Evolutionary conservation across 176 grass and related monocot genomes (phyloP).

Genomic region (Oryza longistaminata): DNA sequence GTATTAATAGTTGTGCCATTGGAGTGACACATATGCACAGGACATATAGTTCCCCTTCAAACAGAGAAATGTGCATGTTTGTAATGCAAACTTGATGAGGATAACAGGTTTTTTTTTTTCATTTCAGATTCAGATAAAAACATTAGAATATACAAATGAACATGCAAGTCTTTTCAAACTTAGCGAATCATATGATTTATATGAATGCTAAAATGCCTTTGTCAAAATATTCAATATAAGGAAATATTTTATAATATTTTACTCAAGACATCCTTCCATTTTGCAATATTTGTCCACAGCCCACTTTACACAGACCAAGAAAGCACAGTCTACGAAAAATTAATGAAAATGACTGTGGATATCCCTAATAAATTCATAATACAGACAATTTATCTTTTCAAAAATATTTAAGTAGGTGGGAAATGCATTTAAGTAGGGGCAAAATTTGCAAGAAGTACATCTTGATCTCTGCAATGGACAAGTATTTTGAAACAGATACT

Average conservation of each 20-base stretch:
- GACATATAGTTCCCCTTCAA: background rate
- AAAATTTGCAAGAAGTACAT: background rate
- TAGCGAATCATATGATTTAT: background rate
- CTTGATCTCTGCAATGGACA: background rate
- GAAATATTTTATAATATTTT: background rate
- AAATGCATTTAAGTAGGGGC: background rate
- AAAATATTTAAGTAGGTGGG: background rate
- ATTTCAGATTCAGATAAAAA: background rate
- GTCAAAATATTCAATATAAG: background rate
- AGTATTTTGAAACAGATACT: background rate
- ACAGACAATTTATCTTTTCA: background rate
- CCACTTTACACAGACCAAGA: background rate
- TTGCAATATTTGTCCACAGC: background rate
- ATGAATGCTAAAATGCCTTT: background rate
- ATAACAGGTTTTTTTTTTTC: background rate
- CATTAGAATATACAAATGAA: conserved; percentile 9
- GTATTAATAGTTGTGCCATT: background rate
- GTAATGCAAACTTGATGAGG: background rate
- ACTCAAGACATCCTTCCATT: background rate
- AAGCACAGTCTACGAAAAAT: background rate
- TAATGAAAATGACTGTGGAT: background rate
- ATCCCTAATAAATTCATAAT: background rate
- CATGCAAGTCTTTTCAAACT: background rate
- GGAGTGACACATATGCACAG: background rate
- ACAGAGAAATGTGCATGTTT: background rate